Evolutionary conservation across 805 yeast species (phyloP), one percentile per base, ranked within the genome.

Genomic region (Komagataella pastoris): DNA sequence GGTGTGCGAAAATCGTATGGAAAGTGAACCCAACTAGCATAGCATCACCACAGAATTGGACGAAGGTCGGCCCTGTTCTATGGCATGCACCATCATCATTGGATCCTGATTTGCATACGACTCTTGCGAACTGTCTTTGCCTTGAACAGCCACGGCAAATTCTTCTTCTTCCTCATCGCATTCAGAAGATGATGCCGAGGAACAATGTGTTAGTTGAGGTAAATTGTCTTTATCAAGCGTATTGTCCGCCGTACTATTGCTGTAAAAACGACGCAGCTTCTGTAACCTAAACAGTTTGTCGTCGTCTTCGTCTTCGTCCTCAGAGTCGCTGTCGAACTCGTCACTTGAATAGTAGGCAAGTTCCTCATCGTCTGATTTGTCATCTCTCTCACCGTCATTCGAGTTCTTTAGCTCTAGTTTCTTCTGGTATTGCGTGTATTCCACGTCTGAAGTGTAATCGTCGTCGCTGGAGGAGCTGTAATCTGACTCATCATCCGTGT

Each of bases 71-170:
- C 50, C 12, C 50, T 58, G 49, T 48, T 24, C 44, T 6, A 24
- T 54, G 17, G 17, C n/a, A 12, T 50, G 23, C 23, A 7, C 23
- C 21, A 5, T 30, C 44, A 10, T 54, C 59, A 2, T 60, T 75
- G 44, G 79, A 75, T 48, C 79, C 81, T 2, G 79, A 86, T 0
- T 81, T 83, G 1, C 60, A 72, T 1, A 68, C 82, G 0, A 85
- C 85, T 7, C 58, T 62, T 47, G 53, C 65, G 47, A 71, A 65
- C 46, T 60, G 59, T 6, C 67, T 64, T 24, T 75, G 78, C 78
- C 40, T 30, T 30, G 14, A 8, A 30, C 40, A 30, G 40, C 40
- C 12, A 30, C 40, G 40, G 40, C 40, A 30, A 10, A 30, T 2
- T 30, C 40, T 14, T 36, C 14, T 23, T 36, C 24, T 14, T 49